Percentiles rank a stretch among this genome's conserved stretches.
Evolutionary conservation across 306 rosid genomes (phyloP).

Genomic region (Bauhinia variegata): DNA sequence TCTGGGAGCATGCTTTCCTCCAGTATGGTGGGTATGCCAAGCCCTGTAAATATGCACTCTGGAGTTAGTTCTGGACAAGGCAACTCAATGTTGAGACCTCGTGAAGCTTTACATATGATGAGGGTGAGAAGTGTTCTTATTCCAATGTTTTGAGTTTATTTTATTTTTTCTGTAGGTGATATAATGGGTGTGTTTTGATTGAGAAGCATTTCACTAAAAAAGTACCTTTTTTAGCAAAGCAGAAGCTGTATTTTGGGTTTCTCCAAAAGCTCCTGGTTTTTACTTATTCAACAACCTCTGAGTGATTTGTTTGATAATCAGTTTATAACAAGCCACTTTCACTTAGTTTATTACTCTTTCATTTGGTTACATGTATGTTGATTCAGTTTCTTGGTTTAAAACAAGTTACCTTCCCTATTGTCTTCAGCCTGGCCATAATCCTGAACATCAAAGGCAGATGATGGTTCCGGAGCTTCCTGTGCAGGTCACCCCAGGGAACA

Average conservation of each 20-base stretch:
- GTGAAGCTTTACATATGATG: constrained; percentile 64
- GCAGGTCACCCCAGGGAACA: constrained; percentile 79
- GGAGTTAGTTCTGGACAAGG: constrained; percentile 73
- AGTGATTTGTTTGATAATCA: background rate
- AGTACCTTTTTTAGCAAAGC: too few relatives aligned
- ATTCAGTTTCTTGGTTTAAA: constrained; percentile 34
- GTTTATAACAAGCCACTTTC: background rate
- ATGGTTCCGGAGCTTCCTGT: constrained; percentile 77
- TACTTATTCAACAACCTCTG: background rate
- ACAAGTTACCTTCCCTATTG: constrained; percentile 18
- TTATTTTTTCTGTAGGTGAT: constrained; percentile 8
- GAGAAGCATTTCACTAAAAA: too few relatives aligned
- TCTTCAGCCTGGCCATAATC: constrained; percentile 80
- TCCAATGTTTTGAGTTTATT: background rate
- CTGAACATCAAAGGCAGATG: constrained; percentile 86
- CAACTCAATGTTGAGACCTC: constrained; percentile 67
- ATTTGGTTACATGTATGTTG: background rate
- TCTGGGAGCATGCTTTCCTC: constrained; percentile 73
- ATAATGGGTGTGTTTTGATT: background rate
- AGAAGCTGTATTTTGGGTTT: too few relatives aligned
- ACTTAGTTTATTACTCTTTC: background rate
- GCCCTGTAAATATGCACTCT: constrained; percentile 61
- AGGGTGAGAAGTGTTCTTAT: constrained; percentile 59
- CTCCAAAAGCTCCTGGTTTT: background rate
- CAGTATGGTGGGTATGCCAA: constrained; percentile 61